Percentiles rank a stretch among this genome's conserved stretches.
Conservation (phyloP, 2,329 filamentous ascomycete genomes). For the Phialophora verrucosa region DNA sequence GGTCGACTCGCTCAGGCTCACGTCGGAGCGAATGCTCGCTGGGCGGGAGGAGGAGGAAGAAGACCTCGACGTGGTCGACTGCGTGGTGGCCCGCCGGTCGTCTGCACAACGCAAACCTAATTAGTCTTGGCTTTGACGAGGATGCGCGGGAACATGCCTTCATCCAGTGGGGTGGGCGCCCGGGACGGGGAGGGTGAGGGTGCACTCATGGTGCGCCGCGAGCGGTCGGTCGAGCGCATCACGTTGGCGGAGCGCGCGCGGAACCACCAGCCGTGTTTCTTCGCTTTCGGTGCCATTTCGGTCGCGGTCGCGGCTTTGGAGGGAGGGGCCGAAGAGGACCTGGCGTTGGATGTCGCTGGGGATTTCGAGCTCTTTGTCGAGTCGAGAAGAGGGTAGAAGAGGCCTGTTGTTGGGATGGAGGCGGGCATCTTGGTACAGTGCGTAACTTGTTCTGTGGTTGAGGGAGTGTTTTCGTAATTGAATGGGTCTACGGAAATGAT, state of each 20-base stretch:
- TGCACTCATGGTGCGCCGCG: background rate
- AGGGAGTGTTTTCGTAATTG: background rate
- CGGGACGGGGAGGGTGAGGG: background rate
- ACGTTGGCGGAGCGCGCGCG: conserved; percentile 1
- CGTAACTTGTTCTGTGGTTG: background rate
- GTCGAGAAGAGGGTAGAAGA: background rate
- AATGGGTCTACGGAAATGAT: background rate
- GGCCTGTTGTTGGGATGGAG: background rate
- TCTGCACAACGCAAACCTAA: background rate
- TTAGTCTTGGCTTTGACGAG: background rate
- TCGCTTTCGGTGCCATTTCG: background rate
- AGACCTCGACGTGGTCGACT: no score
- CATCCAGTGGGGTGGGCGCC: background rate
- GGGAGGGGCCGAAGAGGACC: background rate
- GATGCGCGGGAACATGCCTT: conserved; percentile 9
- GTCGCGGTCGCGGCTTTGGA: background rate
- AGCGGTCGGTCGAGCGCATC: background rate
- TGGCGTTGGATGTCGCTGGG: background rate
- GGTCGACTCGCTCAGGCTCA: background rate
- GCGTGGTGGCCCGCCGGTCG: background rate
- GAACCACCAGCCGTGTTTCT: conserved; percentile 6
- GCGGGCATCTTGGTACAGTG: background rate
- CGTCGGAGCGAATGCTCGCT: background rate
- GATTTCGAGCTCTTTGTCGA: background rate
- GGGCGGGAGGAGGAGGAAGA: background rate